phyloP scores from a whole-genome alignment of 345 rosid genomes.

The Salix brachista region DNA sequence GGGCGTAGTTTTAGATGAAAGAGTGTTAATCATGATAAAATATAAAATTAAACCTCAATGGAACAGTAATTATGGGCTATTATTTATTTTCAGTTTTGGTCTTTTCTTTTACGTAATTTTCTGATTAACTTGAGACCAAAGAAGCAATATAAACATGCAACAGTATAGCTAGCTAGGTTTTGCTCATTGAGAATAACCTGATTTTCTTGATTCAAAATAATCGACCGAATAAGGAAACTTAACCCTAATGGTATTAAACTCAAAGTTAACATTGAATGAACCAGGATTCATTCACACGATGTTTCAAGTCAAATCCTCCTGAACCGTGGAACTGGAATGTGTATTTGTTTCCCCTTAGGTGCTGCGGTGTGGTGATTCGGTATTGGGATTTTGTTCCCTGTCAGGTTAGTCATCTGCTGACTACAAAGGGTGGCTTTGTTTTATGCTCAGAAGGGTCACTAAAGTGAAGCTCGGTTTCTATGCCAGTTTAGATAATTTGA shows the following conservation, averaged over 20 bases:
- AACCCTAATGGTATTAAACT: background rate
- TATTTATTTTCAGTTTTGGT: too few species aligned
- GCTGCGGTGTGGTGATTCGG: constrained; percentile 76
- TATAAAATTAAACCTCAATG: background rate
- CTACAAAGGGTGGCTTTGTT: background rate
- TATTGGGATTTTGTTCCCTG: constrained; percentile 77
- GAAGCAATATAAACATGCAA: background rate
- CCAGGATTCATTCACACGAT: constrained; percentile 87
- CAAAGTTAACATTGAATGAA: background rate
- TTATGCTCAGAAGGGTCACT: background rate
- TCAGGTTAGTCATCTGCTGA: constrained; percentile 46
- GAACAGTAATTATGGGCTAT: background rate
- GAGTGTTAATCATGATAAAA: background rate
- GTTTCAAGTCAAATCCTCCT: constrained; percentile 89
- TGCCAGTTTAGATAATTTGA: background rate
- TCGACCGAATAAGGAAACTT: too few species aligned
- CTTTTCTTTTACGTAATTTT: too few species aligned
- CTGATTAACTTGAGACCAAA: background rate
- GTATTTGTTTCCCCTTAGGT: constrained; percentile 89
- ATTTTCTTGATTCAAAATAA: background rate
- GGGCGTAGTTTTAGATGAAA: background rate
- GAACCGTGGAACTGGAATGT: constrained; percentile 99
- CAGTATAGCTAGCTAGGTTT: background rate
- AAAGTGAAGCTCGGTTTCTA: background rate
- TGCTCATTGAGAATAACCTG: background rate